Percentiles rank a stretch among this genome's conserved stretches.
Evolutionary conservation across 768 basidiomycete genomes (phyloP).

Genomic region (Podaxis carcinomalis): DNA sequence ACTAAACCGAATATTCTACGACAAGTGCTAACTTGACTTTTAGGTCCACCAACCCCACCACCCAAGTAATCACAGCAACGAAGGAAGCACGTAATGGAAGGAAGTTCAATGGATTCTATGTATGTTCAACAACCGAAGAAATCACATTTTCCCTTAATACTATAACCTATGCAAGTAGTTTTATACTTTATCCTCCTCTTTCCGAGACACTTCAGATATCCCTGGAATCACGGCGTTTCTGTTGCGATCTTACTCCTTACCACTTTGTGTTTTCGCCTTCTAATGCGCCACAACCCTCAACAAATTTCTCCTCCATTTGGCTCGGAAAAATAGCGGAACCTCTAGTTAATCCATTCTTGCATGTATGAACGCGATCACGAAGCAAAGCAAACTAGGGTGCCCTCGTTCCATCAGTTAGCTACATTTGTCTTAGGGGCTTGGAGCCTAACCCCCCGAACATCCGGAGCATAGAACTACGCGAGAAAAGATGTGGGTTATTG

Average conservation of each 20-base stretch:
- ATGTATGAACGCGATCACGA: neutral
- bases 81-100: neutral
- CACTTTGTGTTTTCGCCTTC: neutral
- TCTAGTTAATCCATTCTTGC: neutral
- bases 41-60: slow-evolving; percentile 29
- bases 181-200: neutral
- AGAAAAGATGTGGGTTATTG: too few species aligned
- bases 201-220: neutral
- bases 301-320: neutral
- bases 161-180: neutral
- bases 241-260: neutral
- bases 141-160: neutral
- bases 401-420: neutral
- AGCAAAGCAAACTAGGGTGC: neutral
- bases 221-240: neutral
- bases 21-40: neutral
- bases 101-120: neutral
- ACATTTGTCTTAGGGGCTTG: neutral
- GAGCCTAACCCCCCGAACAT: too few species aligned
- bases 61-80: slow-evolving; percentile 19
- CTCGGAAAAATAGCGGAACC: neutral
- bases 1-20: neutral
- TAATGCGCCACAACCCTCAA: neutral
- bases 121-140: neutral
- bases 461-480: too few species aligned